phyloP scores from a whole-genome alignment of 192 early-diverging fungal species.

The Coemansia sp. region DNA sequence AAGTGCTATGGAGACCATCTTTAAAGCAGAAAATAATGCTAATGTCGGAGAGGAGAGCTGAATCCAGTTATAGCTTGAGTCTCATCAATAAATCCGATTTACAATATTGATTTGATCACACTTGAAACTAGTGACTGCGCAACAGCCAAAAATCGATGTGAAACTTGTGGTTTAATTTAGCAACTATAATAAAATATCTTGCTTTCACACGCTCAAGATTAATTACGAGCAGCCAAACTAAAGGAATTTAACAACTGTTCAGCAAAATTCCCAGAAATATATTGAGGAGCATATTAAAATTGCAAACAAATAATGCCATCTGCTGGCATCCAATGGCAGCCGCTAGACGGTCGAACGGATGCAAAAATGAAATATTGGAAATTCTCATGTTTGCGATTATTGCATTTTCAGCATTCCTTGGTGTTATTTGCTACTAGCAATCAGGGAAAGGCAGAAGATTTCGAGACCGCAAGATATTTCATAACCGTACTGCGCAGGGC shows the following conservation, averaged over 20 bases:
- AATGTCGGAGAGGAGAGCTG: neutral
- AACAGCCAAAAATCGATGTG: neutral
- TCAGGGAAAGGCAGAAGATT: constrained; percentile 7
- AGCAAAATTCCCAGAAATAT: neutral
- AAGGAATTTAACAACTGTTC: neutral
- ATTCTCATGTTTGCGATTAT: neutral
- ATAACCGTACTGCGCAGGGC: constrained; percentile 23
- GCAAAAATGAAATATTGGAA: constrained; percentile 8
- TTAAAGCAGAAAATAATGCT: constrained; percentile 2
- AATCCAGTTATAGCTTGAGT: neutral
- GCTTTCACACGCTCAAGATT: neutral
- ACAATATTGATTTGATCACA: neutral
- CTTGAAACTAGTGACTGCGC: neutral
- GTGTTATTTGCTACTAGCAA: constrained; percentile 26
- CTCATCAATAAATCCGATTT: neutral
- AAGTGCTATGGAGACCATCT: constrained; percentile 21
- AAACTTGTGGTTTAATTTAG: neutral
- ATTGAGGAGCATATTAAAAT: neutral
- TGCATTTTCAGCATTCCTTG: constrained; percentile 4
- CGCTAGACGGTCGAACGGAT: neutral
- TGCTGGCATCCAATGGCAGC: neutral
- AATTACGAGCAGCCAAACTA: neutral
- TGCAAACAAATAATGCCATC: neutral
- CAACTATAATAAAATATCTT: neutral
- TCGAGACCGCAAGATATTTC: constrained; percentile 5